Conservation (phyloP, 2,329 filamentous ascomycete species). For the Aureobasidium sp. region DNA sequence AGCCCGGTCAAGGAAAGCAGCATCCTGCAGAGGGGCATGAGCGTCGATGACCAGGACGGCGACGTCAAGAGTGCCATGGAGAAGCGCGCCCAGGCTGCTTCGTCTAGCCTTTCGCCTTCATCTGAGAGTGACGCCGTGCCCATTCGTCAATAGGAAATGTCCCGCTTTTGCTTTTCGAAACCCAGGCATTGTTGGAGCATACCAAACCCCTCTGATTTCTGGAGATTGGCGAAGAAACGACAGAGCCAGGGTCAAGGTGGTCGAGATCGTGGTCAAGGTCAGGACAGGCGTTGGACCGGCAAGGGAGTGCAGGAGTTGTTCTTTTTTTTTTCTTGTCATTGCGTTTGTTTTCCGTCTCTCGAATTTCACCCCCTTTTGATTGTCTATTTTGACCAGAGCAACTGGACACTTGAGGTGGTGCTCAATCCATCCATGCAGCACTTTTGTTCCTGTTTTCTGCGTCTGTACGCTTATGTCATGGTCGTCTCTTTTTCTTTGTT, state of each 20-base stretch:
- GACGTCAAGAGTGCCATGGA: conserved; percentile 22
- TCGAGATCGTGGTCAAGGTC: neutral
- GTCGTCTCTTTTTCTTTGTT: neutral
- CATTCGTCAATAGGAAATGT: conserved; percentile 16
- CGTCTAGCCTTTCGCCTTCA: conserved; percentile 15
- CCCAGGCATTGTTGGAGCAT: neutral
- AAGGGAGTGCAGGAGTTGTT: neutral
- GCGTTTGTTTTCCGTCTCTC: neutral
- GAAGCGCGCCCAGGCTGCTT: conserved; percentile 13
- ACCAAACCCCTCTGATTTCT: neutral
- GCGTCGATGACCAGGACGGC: conserved; percentile 51
- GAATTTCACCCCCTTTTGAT: neutral
- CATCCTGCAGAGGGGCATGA: conserved; percentile 77
- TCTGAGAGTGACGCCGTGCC: conserved; percentile 18
- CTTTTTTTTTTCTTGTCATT: neutral
- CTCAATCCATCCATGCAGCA: neutral
- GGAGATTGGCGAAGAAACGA: neutral
- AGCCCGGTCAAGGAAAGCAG: conserved; percentile 89
- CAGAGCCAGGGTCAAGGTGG: neutral
- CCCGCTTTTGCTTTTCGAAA: neutral
- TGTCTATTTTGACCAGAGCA: neutral
- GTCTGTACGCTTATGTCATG: conserved; percentile 2
- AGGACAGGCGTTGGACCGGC: conserved; percentile 4
- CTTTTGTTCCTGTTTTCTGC: neutral
- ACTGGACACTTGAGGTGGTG: neutral